phyloP scores from a whole-genome alignment of 768 basidiomycete species.

The Podaxis pistillaris region DNA sequence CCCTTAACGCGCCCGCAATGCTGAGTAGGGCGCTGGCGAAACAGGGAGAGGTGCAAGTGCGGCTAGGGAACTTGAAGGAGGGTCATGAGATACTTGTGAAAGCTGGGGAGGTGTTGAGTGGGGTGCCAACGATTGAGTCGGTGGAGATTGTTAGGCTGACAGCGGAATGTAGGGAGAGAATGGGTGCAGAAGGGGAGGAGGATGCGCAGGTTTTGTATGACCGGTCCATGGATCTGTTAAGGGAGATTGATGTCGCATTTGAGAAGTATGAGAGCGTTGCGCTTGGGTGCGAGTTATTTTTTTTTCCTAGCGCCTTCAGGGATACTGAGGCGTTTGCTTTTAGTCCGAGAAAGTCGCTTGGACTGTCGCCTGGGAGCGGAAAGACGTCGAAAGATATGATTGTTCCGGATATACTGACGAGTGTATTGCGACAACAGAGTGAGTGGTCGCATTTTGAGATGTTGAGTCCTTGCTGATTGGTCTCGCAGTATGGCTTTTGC shows the following conservation, averaged over 20 bases:
- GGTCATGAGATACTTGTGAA: conserved; percentile 52
- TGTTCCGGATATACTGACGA: conserved; percentile 58
- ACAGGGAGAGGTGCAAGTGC: conserved; percentile 69
- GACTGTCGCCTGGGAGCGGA: conserved; percentile 29
- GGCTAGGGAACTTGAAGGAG: conserved; percentile 56
- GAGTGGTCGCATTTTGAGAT: conserved; percentile 23
- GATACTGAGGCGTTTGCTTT: neutral
- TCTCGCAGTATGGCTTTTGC: conserved; percentile 60
- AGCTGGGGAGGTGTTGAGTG: conserved; percentile 45
- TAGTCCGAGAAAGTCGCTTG: conserved; percentile 45
- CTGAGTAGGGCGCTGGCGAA: conserved; percentile 62
- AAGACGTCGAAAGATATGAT: conserved; percentile 41
- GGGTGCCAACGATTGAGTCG: conserved; percentile 52
- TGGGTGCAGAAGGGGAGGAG: conserved; percentile 43
- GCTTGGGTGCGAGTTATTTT: conserved; percentile 37
- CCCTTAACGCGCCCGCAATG: conserved; percentile 65
- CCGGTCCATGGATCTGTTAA: conserved; percentile 55
- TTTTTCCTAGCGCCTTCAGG: neutral
- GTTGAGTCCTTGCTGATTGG: neutral
- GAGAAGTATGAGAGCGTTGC: conserved; percentile 45
- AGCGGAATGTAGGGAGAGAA: conserved; percentile 50
- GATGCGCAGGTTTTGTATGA: conserved; percentile 55
- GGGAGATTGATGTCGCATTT: conserved; percentile 59
- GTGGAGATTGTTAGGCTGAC: conserved; percentile 56
- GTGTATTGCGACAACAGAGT: conserved; percentile 70